Evolutionary conservation across 176 grass and related monocot genomes (phyloP).

Genomic region (Musa schizocarpa): DNA sequence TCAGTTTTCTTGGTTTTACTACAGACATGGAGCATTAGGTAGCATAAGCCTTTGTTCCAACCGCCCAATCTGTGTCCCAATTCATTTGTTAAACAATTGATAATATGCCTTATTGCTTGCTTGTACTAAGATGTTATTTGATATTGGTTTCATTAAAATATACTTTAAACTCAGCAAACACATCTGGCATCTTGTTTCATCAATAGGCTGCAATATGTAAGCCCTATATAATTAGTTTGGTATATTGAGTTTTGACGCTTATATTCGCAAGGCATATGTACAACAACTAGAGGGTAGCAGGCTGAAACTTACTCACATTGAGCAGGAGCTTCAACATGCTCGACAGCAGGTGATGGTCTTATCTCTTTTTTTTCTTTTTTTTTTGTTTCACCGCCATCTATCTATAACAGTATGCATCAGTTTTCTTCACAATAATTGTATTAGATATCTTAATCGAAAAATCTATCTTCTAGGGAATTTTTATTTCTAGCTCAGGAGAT

Average conservation of each 20-base stretch:
- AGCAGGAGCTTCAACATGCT: conserved; percentile 89
- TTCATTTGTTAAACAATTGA: no score
- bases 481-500: conserved; percentile 86
- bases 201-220: background rate
- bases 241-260: background rate
- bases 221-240: background rate
- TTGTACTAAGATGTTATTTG: no score
- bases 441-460: background rate
- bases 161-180: background rate
- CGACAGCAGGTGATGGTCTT: conserved; percentile 55
- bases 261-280: conserved; percentile 79
- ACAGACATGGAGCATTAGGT: no score
- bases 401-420: background rate
- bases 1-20: no score
- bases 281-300: conserved; percentile 94
- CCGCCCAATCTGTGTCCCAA: no score
- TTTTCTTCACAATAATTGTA: background rate
- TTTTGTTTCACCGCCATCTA: background rate
- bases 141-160: no score
- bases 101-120: no score
- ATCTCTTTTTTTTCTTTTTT: background rate
- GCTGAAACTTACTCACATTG: conserved; percentile 76
- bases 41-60: no score
- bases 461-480: conserved; percentile 59
- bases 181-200: background rate